Conservation (phyloP, 1,284 basidiomycete species). For the Tilletiaria anomala region DNA sequence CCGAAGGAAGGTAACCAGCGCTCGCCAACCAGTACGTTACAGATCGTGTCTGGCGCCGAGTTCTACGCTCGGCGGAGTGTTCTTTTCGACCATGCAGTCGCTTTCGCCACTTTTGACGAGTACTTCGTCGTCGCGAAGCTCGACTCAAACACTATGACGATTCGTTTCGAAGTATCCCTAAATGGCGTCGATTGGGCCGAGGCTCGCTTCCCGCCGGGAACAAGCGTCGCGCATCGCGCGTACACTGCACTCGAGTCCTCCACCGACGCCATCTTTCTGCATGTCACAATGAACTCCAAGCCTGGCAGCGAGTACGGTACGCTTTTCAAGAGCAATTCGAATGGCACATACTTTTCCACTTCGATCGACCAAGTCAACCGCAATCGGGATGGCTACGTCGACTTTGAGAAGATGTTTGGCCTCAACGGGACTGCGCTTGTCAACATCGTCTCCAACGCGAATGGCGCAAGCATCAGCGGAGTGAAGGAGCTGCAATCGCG, state of each 20-base stretch:
- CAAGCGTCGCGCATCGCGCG: constrained; percentile 74
- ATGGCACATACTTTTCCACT: constrained; percentile 86
- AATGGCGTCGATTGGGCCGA: constrained; percentile 71
- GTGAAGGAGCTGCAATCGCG: constrained; percentile 65
- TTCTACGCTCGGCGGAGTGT: constrained; percentile 56
- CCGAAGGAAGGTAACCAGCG: constrained; percentile 69
- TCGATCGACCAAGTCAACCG: constrained; percentile 80
- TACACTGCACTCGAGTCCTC: constrained; percentile 89
- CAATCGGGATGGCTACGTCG: constrained; percentile 70
- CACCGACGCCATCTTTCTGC: constrained; percentile 82
- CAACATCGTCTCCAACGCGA: constrained; percentile 72
- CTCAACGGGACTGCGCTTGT: constrained; percentile 87
- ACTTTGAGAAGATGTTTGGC: constrained; percentile 96
- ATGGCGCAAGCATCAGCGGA: constrained; percentile 58
- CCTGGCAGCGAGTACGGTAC: constrained; percentile 69
- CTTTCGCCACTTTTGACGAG: constrained; percentile 91
- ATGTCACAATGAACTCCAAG: constrained; percentile 75
- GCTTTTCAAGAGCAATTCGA: constrained; percentile 88
- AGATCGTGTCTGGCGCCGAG: constrained; percentile 62
- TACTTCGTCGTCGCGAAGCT: constrained; percentile 89
- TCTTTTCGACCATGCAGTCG: constrained; percentile 74
- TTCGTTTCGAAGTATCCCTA: constrained; percentile 74
- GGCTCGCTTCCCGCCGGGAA: constrained; percentile 74
- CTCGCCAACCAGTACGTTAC: constrained; percentile 52
- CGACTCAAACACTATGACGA: constrained; percentile 19